phyloP scores from a whole-genome alignment of 495 filamentous ascomycete genomes.

The Penicillium herquei region DNA sequence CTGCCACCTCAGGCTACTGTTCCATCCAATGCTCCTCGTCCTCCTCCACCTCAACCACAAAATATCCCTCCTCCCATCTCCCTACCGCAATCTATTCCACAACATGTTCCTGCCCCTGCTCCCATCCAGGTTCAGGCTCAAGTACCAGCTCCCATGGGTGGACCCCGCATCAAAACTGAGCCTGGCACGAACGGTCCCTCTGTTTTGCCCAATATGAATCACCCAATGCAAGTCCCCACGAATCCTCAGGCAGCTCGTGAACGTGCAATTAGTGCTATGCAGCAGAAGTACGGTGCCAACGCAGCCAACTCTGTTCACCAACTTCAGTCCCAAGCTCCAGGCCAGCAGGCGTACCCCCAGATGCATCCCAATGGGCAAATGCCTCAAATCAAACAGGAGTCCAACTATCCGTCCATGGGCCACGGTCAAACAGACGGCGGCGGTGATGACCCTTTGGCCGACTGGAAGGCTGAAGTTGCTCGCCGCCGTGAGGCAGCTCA shows the following conservation, averaged over 20 bases:
- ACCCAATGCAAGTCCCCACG: slow-evolving; percentile 34
- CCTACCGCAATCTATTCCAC: slow-evolving; percentile 33
- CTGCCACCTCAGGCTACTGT: slow-evolving; percentile 50
- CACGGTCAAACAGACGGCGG: slow-evolving; percentile 73
- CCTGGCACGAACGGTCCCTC: slow-evolving; percentile 55
- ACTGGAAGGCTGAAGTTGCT: slow-evolving; percentile 60
- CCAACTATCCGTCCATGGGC: slow-evolving; percentile 42
- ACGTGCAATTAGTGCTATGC: slow-evolving; percentile 65
- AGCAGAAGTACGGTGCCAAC: slow-evolving; percentile 66
- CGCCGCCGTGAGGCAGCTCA: slow-evolving; percentile 55
- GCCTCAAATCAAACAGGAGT: slow-evolving; percentile 49
- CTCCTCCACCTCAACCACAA: slow-evolving; percentile 32
- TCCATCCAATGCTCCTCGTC: slow-evolving; percentile 58
- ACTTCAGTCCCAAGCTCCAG: slow-evolving; percentile 48
- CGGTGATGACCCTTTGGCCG: slow-evolving; percentile 42
- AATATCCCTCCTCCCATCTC: slow-evolving; percentile 31
- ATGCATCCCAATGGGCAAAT: slow-evolving; percentile 46
- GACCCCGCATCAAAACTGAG: slow-evolving; percentile 70
- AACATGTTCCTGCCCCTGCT: not conserved
- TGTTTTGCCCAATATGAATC: slow-evolving; percentile 38
- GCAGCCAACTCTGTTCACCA: slow-evolving; percentile 71
- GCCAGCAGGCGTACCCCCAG: slow-evolving; percentile 45
- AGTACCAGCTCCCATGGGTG: slow-evolving; percentile 26
- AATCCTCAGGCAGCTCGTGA: slow-evolving; percentile 56
- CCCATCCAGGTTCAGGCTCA: slow-evolving; percentile 4